Conservation (phyloP, 108 stramenopile genomes). For the Cyclostephanos tholiformis region DNA sequence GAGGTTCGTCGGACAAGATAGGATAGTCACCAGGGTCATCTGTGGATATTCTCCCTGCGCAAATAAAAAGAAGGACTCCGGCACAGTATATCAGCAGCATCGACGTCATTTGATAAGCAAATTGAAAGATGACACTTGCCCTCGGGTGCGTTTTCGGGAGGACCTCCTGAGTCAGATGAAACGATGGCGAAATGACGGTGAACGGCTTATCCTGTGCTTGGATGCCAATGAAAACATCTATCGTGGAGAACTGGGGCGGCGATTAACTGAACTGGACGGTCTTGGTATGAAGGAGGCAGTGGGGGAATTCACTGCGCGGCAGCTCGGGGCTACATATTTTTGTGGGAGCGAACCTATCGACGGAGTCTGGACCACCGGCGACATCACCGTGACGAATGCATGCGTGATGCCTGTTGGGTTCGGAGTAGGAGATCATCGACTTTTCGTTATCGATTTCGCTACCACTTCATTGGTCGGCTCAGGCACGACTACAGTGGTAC, state of each 20-base stretch:
- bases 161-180: too few species aligned
- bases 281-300: neutral
- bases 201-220: neutral
- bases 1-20: constrained; percentile 9
- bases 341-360: too few species aligned
- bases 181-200: too few species aligned
- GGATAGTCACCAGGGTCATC: neutral
- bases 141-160: too few species aligned
- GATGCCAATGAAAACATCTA: constrained; percentile 10
- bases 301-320: neutral
- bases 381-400: too few species aligned
- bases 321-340: constrained; percentile 2
- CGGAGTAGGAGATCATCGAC: neutral
- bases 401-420: too few species aligned
- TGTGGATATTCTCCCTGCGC: neutral
- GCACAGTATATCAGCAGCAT: constrained; percentile 2
- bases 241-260: neutral
- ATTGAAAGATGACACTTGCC: too few species aligned
- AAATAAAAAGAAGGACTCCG: constrained; percentile 1
- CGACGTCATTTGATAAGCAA: constrained; percentile 8
- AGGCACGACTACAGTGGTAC: neutral
- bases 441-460: constrained; percentile 2
- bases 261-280: neutral
- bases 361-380: too few species aligned
- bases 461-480: neutral